Conservation (phyloP, 225 moss, liverwort and hornwort species). For the Sphagnum tenellum region DNA sequence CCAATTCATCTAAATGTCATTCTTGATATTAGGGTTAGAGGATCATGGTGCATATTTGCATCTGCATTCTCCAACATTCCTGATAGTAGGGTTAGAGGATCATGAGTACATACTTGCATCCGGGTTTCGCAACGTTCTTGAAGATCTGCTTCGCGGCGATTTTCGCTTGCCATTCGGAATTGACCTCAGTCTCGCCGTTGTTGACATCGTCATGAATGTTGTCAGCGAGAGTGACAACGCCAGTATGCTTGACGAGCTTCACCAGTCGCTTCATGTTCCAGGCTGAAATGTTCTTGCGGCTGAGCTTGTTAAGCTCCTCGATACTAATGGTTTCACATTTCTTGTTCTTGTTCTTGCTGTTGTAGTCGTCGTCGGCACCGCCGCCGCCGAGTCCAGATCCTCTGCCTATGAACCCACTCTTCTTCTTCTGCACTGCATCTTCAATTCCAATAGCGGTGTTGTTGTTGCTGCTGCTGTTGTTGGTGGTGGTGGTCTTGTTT, state of each 20-base stretch:
- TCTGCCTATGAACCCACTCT: no score
- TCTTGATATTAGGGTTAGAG: background rate
- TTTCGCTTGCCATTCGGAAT: slow-evolving; percentile 53
- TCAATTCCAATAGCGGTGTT: no score
- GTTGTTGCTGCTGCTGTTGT: no score
- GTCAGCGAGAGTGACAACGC: slow-evolving; percentile 27
- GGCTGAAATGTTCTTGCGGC: slow-evolving; percentile 27
- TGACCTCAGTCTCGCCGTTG: slow-evolving; percentile 27
- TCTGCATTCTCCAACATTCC: background rate
- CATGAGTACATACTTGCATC: slow-evolving; percentile 19
- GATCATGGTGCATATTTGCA: background rate
- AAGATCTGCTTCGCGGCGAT: slow-evolving; percentile 44
- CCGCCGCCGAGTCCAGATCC: no score
- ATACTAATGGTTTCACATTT: slow-evolving; percentile 18
- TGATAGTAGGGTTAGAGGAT: background rate
- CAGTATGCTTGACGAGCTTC: slow-evolving; percentile 24
- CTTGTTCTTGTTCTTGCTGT: no score
- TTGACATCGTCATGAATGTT: slow-evolving; percentile 28
- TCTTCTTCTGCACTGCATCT: no score
- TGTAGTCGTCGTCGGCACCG: no score
- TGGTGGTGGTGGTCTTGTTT: no score
- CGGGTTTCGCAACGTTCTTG: slow-evolving; percentile 36
- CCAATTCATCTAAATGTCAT: background rate
- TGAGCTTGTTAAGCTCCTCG: slow-evolving; percentile 22
- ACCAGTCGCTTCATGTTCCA: slow-evolving; percentile 60